Evolutionary conservation across 2,329 filamentous ascomycete species (phyloP).

Genomic region (Dichotomopilus funicola): DNA sequence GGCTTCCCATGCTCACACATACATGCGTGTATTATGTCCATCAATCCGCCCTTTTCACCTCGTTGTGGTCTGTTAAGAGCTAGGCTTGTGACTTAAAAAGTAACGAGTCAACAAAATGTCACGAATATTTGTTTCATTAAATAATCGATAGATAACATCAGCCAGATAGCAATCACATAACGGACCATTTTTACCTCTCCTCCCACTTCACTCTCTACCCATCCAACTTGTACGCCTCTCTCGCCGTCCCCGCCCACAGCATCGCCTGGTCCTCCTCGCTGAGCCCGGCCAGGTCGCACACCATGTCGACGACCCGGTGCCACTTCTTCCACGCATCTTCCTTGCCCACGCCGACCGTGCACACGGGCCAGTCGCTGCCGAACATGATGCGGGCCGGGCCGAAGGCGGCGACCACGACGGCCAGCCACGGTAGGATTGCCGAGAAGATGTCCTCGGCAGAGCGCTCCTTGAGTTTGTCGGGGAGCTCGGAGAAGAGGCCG

Average conservation of each 20-base stretch:
- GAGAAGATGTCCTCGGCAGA: constrained; percentile 53
- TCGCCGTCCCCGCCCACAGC: constrained; percentile 68
- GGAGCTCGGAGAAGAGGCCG: constrained; percentile 75
- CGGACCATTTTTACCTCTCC: too few species aligned
- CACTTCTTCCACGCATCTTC: constrained; percentile 64
- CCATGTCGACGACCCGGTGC: constrained; percentile 61
- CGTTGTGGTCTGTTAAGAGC: background rate
- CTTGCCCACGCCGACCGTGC: constrained; percentile 54
- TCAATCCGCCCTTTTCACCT: background rate
- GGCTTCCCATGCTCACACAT: background rate
- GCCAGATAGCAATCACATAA: too few species aligned
- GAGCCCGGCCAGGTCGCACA: constrained; percentile 58
- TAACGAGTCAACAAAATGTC: too few species aligned
- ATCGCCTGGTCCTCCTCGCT: constrained; percentile 53
- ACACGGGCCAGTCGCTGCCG: constrained; percentile 90
- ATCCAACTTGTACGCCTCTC: constrained; percentile 58
- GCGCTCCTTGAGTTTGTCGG: constrained; percentile 44
- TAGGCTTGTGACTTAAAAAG: too few species aligned
- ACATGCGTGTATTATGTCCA: background rate
- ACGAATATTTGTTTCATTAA: too few species aligned
- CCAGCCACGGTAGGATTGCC: constrained; percentile 63
- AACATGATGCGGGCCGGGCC: constrained; percentile 73
- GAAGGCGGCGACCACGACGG: constrained; percentile 66
- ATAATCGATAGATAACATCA: too few species aligned
- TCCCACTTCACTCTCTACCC: background rate